Evolutionary conservation across 441 rosid species (phyloP), one percentile per base, ranked within the genome.

Genomic region (Populus trichocarpa): DNA sequence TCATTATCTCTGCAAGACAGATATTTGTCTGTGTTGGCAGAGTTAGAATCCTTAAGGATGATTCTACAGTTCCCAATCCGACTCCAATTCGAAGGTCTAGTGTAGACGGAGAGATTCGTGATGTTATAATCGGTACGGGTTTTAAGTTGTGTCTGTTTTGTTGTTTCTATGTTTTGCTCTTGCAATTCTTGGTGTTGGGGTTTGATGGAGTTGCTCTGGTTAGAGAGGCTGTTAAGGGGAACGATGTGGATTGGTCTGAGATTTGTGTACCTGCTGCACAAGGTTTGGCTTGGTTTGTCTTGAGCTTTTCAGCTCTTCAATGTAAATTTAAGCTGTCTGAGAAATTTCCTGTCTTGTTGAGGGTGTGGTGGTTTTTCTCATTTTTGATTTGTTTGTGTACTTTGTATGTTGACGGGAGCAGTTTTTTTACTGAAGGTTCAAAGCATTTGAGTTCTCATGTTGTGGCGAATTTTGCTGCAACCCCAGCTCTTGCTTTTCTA

Each of bases 401-500:
- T 84, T 78, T 97, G 85, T 91, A 92, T 75, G 90, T 84, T 69
- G 98, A 97, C 74, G 93, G 94, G 79, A 89, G 81, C 83, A 87
- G 81, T 76, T 78, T 93, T 71, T 81, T 91, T 8, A 40, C 82
- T 33, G 84, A 84, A 59, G 95, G 96, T 75, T 88, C 88, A 38
- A 85, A 81, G 40, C 86, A 88, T 77, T 82, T 90, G 83, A 81
- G 87, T 78, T 90, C 94, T 61, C 95, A 90, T 85, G 91, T 85
- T 71, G 84, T 93, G 75, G 94, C 88, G 14, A 94, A 96, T 87
- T 81, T 96, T 67, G 93, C 90, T 61, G 85, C 88, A 68, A 88
- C 96, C 32, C 99, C 98, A 1, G 98, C 98, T 76, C 90, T 93
- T 63, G 92, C 92, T 63, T 94, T 94, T 83, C 97, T 96, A 12